Percentiles rank a stretch among this genome's conserved stretches.
phyloP scores from a whole-genome alignment of 176 grass and related monocot genomes.

The Puccinellia tenuiflora region DNA sequence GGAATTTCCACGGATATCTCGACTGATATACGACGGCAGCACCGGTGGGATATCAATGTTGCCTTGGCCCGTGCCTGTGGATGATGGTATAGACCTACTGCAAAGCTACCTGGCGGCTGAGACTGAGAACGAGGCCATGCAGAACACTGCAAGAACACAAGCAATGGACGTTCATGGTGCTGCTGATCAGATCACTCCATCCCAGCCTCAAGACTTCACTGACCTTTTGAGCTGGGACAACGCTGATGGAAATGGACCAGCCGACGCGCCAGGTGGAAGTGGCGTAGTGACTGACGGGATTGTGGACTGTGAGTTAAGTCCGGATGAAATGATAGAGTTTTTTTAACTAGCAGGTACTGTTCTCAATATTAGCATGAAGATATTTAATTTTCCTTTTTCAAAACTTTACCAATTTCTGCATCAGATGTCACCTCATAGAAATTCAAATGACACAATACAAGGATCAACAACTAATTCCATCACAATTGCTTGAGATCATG shows the following conservation, averaged over 20 bases:
- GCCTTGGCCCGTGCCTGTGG: neutral
- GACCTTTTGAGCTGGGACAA: neutral
- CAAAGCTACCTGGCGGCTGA: neutral
- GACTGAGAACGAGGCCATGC: neutral
- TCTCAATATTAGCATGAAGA: neutral
- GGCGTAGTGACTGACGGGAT: neutral
- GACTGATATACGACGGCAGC: neutral
- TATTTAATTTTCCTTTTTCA: neutral
- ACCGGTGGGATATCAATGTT: neutral
- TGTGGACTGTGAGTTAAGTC: neutral
- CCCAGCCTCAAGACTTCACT: neutral
- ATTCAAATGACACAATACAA: neutral
- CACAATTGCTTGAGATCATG: neutral
- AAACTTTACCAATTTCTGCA: neutral
- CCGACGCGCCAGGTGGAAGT: neutral
- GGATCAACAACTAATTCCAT: neutral
- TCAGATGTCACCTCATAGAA: neutral
- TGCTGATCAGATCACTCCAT: neutral
- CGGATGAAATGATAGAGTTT: neutral
- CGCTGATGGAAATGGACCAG: neutral
- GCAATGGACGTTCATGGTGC: neutral
- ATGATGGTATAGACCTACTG: neutral
- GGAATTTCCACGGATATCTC: no score
- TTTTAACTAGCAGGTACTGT: neutral
- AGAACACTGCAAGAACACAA: neutral